These are phyloP conservation scores for Pseudohyphozyma bogoriensis DNA, from an alignment of 768 basidiomycete species.

Conservation along the genomic window DNA sequence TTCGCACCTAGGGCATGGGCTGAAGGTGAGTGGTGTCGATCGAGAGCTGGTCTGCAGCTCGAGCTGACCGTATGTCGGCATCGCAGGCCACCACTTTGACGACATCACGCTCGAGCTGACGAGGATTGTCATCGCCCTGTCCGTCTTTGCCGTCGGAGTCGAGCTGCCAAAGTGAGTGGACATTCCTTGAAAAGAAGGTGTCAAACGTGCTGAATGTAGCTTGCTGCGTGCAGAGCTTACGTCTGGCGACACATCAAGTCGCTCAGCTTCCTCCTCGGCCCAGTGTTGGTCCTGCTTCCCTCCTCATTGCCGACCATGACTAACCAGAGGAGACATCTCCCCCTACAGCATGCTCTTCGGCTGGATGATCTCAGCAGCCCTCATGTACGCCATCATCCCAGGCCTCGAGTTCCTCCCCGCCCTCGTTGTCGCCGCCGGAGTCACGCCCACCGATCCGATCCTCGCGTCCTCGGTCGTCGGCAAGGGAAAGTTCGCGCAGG, in stretches of 20 bases:
- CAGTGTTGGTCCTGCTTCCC: slow-evolving; percentile 33
- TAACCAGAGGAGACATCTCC: background rate
- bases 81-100: slow-evolving; percentile 46
- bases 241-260: slow-evolving; percentile 88
- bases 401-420: slow-evolving; percentile 78
- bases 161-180: slow-evolving; percentile 59
- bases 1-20: slow-evolving; percentile 33
- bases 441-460: slow-evolving; percentile 68
- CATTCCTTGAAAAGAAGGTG: background rate
- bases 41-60: too few species aligned
- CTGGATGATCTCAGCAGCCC: slow-evolving; percentile 76
- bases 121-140: slow-evolving; percentile 85
- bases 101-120: slow-evolving; percentile 82
- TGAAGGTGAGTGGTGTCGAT: background rate
- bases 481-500: slow-evolving; percentile 85
- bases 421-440: slow-evolving; percentile 67
- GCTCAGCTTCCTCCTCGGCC: slow-evolving; percentile 62
- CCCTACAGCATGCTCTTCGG: slow-evolving; percentile 53
- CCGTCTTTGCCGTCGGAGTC: slow-evolving; percentile 95
- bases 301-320: background rate
- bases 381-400: slow-evolving; percentile 88
- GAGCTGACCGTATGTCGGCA: background rate
- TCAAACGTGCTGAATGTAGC: background rate
- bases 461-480: slow-evolving; percentile 85
- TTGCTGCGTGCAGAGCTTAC: slow-evolving; percentile 55